Evolutionary conservation across 345 rosid genomes (phyloP), one percentile per base, ranked within the genome.

Genomic region (Bruguiera parviflora): DNA sequence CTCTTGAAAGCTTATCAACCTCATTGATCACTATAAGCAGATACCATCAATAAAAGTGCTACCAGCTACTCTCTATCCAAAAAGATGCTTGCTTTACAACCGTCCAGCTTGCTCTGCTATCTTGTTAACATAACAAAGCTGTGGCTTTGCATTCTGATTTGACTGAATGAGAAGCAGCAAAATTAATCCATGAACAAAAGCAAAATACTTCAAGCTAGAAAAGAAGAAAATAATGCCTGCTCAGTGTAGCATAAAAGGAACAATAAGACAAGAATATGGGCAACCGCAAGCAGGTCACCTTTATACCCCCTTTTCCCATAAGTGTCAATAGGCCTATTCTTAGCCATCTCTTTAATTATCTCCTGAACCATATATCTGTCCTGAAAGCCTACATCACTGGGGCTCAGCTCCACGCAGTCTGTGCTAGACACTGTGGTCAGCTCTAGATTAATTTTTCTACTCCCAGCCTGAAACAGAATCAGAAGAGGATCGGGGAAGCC

Each of bases 331-430:
- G 94, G 98, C 76, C 98, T 89, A 77, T 88, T 94, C 84, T 84
- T 92, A 64, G 98, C 99, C 97, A 95, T 95, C 75, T 95, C 98
- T 75, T 95, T 92, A 22, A 95, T 95, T 58, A 90, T 83, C 87
- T 92, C 98, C 70, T 88, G 99, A 71, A 95, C 98, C 32, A 95
- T 70, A 69, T 92, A 95, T 69, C 99, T 85, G 81, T 95, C 99
- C 84, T 95, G 99, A 80, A 92, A 95, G 58, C 98, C 99, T 56
- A 70, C 98, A 84, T 92, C 98, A 75, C 98, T 88, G n/a, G 99
- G 98, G 76, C 82, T 92, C 81, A 95, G 83, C 66, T 95, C 99
- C 71, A 95, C 92, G 56, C 92, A 98, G 80, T 90, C 81, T 71
- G 86, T 81, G 79, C 96, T 90, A 63, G 99, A 87, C 53, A 92